A percentile compares a stretch with the other conserved stretches of the same genome.
Evolutionary conservation across 202 grass and related monocot genomes (phyloP).

Genomic region (Musa balbisiana): DNA sequence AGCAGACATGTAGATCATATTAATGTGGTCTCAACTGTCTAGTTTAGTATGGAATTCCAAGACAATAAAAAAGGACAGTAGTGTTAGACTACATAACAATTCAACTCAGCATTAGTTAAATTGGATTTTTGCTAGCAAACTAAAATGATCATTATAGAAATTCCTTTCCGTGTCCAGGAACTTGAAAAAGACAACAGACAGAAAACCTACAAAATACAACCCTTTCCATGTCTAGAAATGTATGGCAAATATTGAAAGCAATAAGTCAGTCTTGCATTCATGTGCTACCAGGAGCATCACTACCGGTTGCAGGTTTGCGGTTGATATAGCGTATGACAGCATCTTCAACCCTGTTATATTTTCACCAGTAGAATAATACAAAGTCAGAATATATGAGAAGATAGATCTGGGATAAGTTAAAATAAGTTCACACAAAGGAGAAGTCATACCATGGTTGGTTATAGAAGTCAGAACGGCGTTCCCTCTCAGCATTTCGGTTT

Average conservation of each 20-base stretch:
- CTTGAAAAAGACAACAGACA: neutral
- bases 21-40: too few relatives aligned
- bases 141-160: neutral
- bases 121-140: neutral
- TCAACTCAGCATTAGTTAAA: neutral
- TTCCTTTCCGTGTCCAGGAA: neutral
- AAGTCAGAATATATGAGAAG: neutral
- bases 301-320: slow-evolving; percentile 37
- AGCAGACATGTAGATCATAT: too few relatives aligned
- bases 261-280: slow-evolving; percentile 4
- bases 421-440: neutral
- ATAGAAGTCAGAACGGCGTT: slow-evolving; percentile 69
- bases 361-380: neutral
- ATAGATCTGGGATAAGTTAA: neutral
- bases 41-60: too few relatives aligned
- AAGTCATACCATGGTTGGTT: slow-evolving; percentile 41
- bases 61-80: too few relatives aligned
- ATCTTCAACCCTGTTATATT: slow-evolving; percentile 41
- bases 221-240: neutral
- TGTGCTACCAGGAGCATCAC: slow-evolving; percentile 32
- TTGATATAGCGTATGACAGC: slow-evolving; percentile 48
- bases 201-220: neutral
- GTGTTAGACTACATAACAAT: neutral
- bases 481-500: slow-evolving; percentile 68
- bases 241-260: neutral